phyloP scores from a whole-genome alignment of 768 basidiomycete genomes.

The Panaeolus cyanescens region DNA sequence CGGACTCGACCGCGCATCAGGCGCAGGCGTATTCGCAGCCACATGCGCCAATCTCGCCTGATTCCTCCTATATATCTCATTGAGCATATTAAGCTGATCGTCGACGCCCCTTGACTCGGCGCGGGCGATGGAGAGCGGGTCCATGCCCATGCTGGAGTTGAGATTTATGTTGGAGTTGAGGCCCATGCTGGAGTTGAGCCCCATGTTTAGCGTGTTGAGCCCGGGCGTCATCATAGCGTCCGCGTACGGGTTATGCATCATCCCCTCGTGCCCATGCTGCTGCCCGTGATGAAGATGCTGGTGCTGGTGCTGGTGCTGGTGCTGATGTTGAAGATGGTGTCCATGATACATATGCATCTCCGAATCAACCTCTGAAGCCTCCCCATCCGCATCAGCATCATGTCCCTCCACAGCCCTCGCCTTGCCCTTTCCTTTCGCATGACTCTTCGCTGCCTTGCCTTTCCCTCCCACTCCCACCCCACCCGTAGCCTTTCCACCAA shows the following conservation, averaged over 20 bases:
- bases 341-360: too few species aligned
- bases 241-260: too few species aligned
- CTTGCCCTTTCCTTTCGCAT: not conserved
- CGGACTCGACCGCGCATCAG: not conserved
- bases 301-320: too few species aligned
- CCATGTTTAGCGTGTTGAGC: too few species aligned
- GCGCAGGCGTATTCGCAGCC: not conserved
- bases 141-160: too few species aligned
- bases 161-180: too few species aligned
- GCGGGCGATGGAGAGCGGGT: not conserved
- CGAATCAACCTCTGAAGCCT: not conserved
- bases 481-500: too few species aligned
- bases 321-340: not conserved
- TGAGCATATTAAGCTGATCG: not conserved
- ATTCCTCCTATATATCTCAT: not conserved
- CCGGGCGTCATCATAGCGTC: too few species aligned
- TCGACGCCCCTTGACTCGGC: not conserved
- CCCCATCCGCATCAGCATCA: not conserved
- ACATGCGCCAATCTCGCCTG: not conserved
- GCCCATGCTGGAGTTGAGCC: too few species aligned
- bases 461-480: not conserved
- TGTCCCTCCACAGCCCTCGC: too few species aligned
- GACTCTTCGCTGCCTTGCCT: not conserved
- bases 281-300: too few species aligned
- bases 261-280: too few species aligned